phyloP scores from a whole-genome alignment of 495 filamentous ascomycete genomes.

The Xylaria flabelliformis region DNA sequence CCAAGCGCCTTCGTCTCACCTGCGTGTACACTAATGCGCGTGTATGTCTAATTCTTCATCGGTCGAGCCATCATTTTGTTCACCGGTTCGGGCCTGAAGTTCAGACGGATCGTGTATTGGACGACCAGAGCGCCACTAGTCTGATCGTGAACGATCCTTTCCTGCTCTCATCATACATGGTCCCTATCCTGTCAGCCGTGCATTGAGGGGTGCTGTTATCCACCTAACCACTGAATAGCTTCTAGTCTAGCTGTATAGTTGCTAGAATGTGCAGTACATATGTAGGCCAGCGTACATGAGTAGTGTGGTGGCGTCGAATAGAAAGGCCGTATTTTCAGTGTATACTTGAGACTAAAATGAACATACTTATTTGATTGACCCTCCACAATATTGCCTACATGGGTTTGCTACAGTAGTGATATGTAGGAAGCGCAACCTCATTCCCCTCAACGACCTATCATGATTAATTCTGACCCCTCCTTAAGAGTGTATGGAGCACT shows the following conservation, averaged over 20 bases:
- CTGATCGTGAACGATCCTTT: slow-evolving; percentile 12
- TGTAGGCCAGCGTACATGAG: not conserved
- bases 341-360: not conserved
- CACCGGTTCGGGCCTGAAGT: slow-evolving; percentile 3
- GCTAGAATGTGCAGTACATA: not conserved
- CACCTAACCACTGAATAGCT: not conserved
- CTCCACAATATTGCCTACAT: slow-evolving; percentile 4
- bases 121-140: slow-evolving; percentile 5
- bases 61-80: not conserved
- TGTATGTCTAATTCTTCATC: slow-evolving; percentile 12
- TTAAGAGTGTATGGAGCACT: not conserved
- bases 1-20: slow-evolving; percentile 8
- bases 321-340: not conserved
- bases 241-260: not conserved
- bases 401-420: slow-evolving; percentile 2
- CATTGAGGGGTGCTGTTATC: slow-evolving; percentile 12
- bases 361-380: not conserved
- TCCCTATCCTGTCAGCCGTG: slow-evolving; percentile 2
- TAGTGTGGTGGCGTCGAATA: not conserved
- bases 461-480: slow-evolving; percentile 17
- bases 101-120: not conserved
- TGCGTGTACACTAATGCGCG: slow-evolving; percentile 9
- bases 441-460: slow-evolving; percentile 15
- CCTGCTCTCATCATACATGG: not conserved
- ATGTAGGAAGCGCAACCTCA: slow-evolving; percentile 11